Base-by-base conservation (phyloP, 176 grass and related monocot genomes). In the Cenchrus americanus region DNA sequence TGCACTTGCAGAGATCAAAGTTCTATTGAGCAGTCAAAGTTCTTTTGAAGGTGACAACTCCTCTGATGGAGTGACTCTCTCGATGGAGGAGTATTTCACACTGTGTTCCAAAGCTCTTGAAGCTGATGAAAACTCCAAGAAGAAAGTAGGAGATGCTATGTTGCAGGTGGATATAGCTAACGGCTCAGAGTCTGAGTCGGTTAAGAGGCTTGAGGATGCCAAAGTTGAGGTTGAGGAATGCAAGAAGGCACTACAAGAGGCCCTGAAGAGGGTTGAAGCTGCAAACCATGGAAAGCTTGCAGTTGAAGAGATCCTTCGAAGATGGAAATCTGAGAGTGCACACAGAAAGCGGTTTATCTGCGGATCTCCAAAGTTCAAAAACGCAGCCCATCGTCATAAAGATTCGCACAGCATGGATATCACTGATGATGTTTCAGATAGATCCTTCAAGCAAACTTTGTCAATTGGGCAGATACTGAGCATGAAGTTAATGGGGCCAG, bases 381-480 rank as follows among this genome's bases (percentile, higher is more conserved):
- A 87, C 14, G 62, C 82, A 57, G 19, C 78, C 61, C 60, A 92
- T 75, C 75, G 57, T 34, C 78, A 70, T 21, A 76, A 67, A 77
- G 77, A 81, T 71, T 89, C 19, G 9, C 77, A 18, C 13, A 55
- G 5, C 62, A 85, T 68, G 47, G 80, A 85, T 82, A 71, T 74
- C n/a, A n/a, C 78, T 48, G 79, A 84, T 71, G 83, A 88, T 50
- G 37, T 61, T 46, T 83, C 90, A 50, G 82, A 71, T 79, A 82
- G 47, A 58, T 73, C 88, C 37, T n/a, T 66, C 78, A 86, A 86
- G 70, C 89, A 82, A 30, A 89, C 84, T n/a, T 15, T 97, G 63
- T 94, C 95, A 1, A 97, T 97, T 54, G 95, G 95, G 32, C 95
- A 97, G 81, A 97, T 97, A 89, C 82, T 94, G 10, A 94, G 87